Conservation (phyloP, 2,329 filamentous ascomycete genomes). For the Fusarium algeriense region DNA sequence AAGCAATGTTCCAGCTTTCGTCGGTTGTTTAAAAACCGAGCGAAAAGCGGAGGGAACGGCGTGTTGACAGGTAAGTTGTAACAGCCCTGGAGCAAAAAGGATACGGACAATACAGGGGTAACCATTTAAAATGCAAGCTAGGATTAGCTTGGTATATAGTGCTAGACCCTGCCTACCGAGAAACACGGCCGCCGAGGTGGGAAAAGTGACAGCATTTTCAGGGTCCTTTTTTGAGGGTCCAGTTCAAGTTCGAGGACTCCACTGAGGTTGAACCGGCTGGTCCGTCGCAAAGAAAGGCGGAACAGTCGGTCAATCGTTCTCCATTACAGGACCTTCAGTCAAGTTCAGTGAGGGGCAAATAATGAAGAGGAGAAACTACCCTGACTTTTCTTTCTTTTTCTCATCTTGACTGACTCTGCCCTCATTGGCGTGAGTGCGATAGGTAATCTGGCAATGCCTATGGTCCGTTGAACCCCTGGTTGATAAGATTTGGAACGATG, state of each 20-base stretch:
- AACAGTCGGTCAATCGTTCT: conserved; percentile 2
- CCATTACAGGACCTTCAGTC: background rate
- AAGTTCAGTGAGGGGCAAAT: conserved; percentile 18
- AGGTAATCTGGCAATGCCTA: background rate
- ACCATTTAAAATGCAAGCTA: conserved; percentile 23
- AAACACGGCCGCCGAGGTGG: conserved; percentile 18
- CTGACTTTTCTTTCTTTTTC: background rate
- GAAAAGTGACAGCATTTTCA: conserved; percentile 37
- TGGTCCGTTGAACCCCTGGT: conserved; percentile 9
- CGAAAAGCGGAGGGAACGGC: conserved; percentile 15
- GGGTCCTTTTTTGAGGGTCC: conserved; percentile 38
- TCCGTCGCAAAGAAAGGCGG: conserved; percentile 13
- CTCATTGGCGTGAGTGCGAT: background rate
- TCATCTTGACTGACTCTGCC: background rate
- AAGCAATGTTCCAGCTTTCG: background rate
- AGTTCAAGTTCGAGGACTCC: conserved; percentile 10
- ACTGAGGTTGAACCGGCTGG: conserved; percentile 14
- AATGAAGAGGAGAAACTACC: conserved; percentile 6
- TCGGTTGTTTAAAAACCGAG: background rate
- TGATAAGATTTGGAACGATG: conserved; percentile 13
- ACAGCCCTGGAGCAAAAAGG: conserved; percentile 25
- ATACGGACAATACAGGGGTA: background rate
- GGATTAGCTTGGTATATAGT: background rate
- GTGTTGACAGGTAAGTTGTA: background rate
- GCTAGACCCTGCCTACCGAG: conserved; percentile 14